Conservation (phyloP, 345 rosid genomes). For the Draba incana region DNA sequence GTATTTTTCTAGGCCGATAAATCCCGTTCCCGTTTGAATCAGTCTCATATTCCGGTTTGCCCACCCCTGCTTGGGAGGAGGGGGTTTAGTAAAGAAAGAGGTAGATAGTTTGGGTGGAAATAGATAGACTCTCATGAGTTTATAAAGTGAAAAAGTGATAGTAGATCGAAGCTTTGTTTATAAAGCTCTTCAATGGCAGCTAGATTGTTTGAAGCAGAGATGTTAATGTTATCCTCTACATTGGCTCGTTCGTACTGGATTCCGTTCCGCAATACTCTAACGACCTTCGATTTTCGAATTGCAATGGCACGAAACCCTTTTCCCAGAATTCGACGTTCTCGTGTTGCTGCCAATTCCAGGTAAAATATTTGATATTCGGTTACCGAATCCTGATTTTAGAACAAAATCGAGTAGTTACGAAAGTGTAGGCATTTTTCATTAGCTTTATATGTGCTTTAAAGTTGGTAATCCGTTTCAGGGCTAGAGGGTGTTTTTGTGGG, state of each 20-base stretch:
- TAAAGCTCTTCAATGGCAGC: no score
- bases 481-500: conserved; percentile 68
- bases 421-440: neutral
- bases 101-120: no score
- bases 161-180: no score
- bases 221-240: conserved; percentile 41
- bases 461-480: conserved; percentile 49
- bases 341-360: conserved; percentile 50
- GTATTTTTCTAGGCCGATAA: no score
- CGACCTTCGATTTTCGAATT: conserved; percentile 6
- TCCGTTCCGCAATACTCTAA: conserved; percentile 15
- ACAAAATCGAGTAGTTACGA: neutral
- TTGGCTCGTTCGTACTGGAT: conserved; percentile 27
- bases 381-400: neutral
- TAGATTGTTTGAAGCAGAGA: conserved; percentile 29
- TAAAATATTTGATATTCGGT: conserved; percentile 6
- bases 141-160: no score
- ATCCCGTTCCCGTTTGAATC: no score
- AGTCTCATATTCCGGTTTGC: no score
- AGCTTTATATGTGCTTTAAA: neutral
- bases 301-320: conserved; percentile 8
- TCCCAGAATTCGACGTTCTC: conserved; percentile 24
- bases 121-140: neutral
- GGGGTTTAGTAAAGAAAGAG: no score
- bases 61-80: no score